Conservation (phyloP, 2,329 filamentous ascomycete genomes). For the Microascus cirrosus region DNA sequence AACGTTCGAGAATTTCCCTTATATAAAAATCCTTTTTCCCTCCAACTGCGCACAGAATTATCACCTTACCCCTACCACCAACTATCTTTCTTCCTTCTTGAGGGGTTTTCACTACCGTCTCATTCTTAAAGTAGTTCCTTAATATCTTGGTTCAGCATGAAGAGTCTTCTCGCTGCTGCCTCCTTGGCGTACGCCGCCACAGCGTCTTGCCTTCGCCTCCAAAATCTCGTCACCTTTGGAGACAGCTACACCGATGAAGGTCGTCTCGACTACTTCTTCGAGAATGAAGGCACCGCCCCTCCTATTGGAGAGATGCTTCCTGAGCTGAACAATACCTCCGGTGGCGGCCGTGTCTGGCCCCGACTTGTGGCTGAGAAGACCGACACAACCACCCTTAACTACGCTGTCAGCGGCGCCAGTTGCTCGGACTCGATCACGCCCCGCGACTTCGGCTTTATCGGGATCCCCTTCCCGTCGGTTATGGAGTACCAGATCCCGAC, state of each 20-base stretch:
- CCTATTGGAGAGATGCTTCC: conserved; percentile 44
- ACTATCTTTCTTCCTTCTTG: no score
- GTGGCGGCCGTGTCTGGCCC: conserved; percentile 59
- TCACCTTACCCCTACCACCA: no score
- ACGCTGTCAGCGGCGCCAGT: conserved; percentile 61
- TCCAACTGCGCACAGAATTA: no score
- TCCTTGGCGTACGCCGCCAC: background rate
- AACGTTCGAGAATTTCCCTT: no score
- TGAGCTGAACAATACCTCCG: conserved; percentile 39
- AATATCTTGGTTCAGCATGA: background rate
- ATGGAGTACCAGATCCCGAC: conserved; percentile 49
- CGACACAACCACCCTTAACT: conserved; percentile 48
- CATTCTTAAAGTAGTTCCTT: background rate
- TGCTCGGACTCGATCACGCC: conserved; percentile 59
- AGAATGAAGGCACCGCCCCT: conserved; percentile 44
- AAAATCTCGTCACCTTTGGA: conserved; percentile 58
- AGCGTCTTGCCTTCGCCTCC: conserved; percentile 21
- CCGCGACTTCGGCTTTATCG: conserved; percentile 36
- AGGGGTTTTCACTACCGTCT: no score
- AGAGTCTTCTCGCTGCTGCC: background rate
- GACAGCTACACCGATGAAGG: conserved; percentile 70
- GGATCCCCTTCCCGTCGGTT: conserved; percentile 48
- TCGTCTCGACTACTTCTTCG: conserved; percentile 51
- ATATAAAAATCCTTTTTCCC: no score
- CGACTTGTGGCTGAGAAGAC: conserved; percentile 52